Evolutionary conservation across 164 flowering plant genomes (phyloP).

Genomic region (Liquidambar formosana): DNA sequence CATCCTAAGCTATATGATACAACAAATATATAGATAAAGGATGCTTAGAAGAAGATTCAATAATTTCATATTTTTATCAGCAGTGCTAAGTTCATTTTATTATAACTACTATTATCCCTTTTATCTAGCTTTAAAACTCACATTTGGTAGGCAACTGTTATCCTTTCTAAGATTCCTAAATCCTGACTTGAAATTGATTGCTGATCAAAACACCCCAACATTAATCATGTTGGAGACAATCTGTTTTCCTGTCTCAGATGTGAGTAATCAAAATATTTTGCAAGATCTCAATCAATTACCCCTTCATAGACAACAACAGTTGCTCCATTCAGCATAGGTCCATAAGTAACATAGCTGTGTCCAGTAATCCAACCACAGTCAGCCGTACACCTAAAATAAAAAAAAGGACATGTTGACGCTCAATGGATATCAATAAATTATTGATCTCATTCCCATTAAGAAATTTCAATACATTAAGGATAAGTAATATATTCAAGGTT

Average conservation of each 20-base stretch:
- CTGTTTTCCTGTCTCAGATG: too few relatives aligned
- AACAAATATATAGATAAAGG: background rate
- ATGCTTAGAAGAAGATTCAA: background rate
- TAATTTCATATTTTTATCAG: background rate
- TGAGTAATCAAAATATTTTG: background rate
- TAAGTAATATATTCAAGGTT: constrained; percentile 13
- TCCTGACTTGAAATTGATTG: too few relatives aligned
- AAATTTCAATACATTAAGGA: constrained; percentile 1
- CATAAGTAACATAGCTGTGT: constrained; percentile 96
- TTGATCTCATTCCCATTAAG: background rate
- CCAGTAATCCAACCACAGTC: constrained; percentile 99
- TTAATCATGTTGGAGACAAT: background rate
- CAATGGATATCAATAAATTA: background rate
- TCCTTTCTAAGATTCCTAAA: background rate
- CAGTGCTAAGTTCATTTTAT: background rate
- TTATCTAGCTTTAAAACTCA: background rate
- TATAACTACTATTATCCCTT: background rate
- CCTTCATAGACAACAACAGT: constrained; percentile 79
- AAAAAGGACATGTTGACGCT: background rate
- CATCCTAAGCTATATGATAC: too few relatives aligned
- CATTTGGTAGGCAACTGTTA: background rate
- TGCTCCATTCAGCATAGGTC: constrained; percentile 97
- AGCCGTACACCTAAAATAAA: constrained; percentile 82
- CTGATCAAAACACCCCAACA: background rate
- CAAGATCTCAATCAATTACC: constrained; percentile 46